Percentiles rank a stretch among this genome's conserved stretches.
phyloP scores from a whole-genome alignment of 2,329 filamentous ascomycete genomes.

The Sarocladium oryzae region DNA sequence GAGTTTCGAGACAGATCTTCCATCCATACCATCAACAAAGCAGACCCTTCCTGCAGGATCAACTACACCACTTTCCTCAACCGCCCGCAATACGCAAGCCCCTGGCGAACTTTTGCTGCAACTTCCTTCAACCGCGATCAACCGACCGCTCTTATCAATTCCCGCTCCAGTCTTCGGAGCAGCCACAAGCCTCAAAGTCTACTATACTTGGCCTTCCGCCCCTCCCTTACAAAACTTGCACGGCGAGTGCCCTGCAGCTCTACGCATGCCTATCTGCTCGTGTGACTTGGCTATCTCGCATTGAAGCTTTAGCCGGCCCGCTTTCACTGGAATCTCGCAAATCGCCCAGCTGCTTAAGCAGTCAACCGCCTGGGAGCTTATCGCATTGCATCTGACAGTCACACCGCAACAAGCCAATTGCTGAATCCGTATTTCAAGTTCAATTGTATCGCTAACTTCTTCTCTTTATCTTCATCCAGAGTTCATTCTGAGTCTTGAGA shows the following conservation, averaged over 20 bases:
- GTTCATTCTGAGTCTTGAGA: not conserved
- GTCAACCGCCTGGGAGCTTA: not conserved
- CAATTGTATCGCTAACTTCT: conserved; percentile 1
- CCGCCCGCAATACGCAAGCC: not conserved
- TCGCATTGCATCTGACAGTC: not conserved
- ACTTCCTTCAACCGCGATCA: not conserved
- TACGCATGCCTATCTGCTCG: not conserved
- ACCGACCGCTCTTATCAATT: conserved; percentile 6
- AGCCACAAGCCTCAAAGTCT: conserved; percentile 6
- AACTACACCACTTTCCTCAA: conserved; percentile 1
- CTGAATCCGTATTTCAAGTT: not conserved
- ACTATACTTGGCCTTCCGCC: not conserved
- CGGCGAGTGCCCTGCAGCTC: not conserved
- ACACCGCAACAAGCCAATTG: conserved; percentile 4
- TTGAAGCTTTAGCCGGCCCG: not conserved
- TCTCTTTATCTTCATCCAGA: not conserved
- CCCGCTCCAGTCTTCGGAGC: not conserved
- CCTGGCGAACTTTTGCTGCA: not conserved
- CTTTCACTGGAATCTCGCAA: not conserved
- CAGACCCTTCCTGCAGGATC: conserved; percentile 7
- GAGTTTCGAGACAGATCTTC: not conserved
- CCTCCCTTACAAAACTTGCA: not conserved
- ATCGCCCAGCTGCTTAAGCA: not conserved
- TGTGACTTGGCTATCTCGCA: conserved; percentile 4
- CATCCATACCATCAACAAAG: not conserved